Percentiles rank a stretch among this genome's conserved stretches.
These are phyloP conservation scores for Rhodotorula glutinis DNA, from an alignment of 1,284 basidiomycete genomes.

Conservation along the genomic window DNA sequence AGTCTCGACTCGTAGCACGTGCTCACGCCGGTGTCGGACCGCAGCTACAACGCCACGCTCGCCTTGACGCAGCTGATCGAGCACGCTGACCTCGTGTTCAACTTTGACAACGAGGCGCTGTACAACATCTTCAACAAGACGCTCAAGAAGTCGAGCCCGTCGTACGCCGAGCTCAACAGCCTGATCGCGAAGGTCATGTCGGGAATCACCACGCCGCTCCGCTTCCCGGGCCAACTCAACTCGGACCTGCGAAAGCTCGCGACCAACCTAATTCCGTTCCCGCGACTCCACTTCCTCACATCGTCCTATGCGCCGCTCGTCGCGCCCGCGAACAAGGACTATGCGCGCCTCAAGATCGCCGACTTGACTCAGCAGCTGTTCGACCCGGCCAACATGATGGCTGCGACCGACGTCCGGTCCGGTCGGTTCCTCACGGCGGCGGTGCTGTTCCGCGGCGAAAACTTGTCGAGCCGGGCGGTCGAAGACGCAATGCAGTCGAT, in stretches of 20 bases:
- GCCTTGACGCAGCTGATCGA: constrained; percentile 89
- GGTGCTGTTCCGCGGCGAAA: constrained; percentile 72
- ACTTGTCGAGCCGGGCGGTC: constrained; percentile 72
- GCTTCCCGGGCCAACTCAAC: constrained; percentile 70
- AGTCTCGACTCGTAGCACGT: too few species aligned
- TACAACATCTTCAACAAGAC: constrained; percentile 73
- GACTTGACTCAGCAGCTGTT: constrained; percentile 66
- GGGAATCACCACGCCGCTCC: constrained; percentile 80
- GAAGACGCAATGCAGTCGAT: constrained; percentile 45
- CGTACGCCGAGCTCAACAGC: constrained; percentile 72
- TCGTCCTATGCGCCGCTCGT: constrained; percentile 81
- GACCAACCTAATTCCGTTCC: constrained; percentile 90
- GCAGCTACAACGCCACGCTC: constrained; percentile 81
- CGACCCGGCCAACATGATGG: constrained; percentile 72
- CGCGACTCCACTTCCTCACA: constrained; percentile 87
- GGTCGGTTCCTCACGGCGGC: constrained; percentile 73
- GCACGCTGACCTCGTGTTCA: constrained; percentile 83
- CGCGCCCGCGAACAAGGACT: constrained; percentile 62
- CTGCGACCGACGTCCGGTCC: constrained; percentile 76
- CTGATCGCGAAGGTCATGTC: constrained; percentile 69
- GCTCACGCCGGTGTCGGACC: constrained; percentile 45
- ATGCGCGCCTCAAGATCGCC: constrained; percentile 57
- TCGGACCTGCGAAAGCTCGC: constrained; percentile 92
- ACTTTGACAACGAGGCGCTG: constrained; percentile 83
- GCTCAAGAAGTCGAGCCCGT: constrained; percentile 22